phyloP scores from a whole-genome alignment of 179 eudicot genomes.

The Beta lomatogona region DNA sequence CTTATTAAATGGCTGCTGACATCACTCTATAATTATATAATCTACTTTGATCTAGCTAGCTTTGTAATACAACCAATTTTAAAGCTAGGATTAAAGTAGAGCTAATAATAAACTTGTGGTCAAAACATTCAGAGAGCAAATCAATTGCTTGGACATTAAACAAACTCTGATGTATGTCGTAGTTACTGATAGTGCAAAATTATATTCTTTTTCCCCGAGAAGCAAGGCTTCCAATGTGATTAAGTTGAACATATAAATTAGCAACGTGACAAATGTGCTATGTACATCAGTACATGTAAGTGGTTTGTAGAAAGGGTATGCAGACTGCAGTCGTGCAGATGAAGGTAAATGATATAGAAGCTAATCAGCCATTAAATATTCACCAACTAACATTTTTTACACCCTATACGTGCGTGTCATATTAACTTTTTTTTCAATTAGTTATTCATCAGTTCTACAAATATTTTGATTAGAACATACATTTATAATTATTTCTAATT shows the following conservation, averaged over 20 bases:
- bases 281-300: no score
- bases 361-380: no score
- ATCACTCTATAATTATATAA: neutral
- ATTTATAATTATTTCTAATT: no score
- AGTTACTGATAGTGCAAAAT: neutral
- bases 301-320: no score
- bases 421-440: no score
- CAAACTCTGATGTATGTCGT: neutral
- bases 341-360: no score
- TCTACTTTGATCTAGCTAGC: neutral
- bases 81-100: neutral
- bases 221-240: neutral
- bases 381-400: no score
- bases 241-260: neutral
- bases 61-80: no score
- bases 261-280: neutral
- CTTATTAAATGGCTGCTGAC: neutral
- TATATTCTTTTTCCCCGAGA: neutral
- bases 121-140: slow-evolving; percentile 2
- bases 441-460: no score
- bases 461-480: no score
- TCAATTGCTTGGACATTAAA: neutral
- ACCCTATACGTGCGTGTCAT: no score
- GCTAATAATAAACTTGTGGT: neutral
- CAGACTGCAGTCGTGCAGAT: no score